Conservation (phyloP, 345 rosid genomes). For the Arabidopsis suecica region DNA sequence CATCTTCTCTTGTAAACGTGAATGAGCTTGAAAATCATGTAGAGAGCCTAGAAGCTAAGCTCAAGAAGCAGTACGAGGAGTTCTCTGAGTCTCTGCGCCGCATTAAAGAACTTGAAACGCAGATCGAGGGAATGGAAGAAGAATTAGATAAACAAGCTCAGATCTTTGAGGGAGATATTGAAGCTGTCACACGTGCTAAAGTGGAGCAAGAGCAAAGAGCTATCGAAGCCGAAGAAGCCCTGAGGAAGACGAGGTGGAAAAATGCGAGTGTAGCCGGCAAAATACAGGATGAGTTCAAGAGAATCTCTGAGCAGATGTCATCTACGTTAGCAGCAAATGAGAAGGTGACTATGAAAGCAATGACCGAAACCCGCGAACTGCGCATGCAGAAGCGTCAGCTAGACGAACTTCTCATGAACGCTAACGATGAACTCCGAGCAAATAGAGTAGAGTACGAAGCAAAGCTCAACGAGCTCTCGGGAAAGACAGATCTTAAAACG, state of each 20-base stretch:
- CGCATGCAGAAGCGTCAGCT: slow-evolving; percentile 58
- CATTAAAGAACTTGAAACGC: slow-evolving; percentile 67
- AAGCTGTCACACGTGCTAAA: slow-evolving; percentile 59
- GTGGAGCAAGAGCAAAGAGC: slow-evolving; percentile 82
- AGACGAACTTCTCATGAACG: slow-evolving; percentile 74
- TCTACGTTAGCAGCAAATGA: slow-evolving; percentile 74
- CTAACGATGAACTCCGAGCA: slow-evolving; percentile 58
- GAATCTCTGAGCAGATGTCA: slow-evolving; percentile 70
- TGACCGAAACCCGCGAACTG: slow-evolving; percentile 64
- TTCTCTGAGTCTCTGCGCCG: slow-evolving; percentile 65
- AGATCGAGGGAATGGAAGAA: slow-evolving; percentile 60
- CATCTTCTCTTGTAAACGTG: slow-evolving; percentile 51
- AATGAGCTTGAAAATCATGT: slow-evolving; percentile 60
- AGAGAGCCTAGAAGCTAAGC: slow-evolving; percentile 65
- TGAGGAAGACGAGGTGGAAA: slow-evolving; percentile 74
- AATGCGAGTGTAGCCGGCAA: slow-evolving; percentile 71
- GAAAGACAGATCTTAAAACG: slow-evolving; percentile 46
- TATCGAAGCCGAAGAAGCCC: slow-evolving; percentile 80
- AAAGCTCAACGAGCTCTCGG: slow-evolving; percentile 53
- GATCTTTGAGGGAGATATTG: slow-evolving; percentile 75
- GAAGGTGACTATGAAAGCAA: slow-evolving; percentile 64
- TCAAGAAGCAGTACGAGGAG: slow-evolving; percentile 67
- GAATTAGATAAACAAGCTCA: slow-evolving; percentile 68
- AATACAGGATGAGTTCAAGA: slow-evolving; percentile 83
- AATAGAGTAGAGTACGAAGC: slow-evolving; percentile 50